Conservation (phyloP, 805 yeast genomes). For the Yarrowia yakushimensis region DNA sequence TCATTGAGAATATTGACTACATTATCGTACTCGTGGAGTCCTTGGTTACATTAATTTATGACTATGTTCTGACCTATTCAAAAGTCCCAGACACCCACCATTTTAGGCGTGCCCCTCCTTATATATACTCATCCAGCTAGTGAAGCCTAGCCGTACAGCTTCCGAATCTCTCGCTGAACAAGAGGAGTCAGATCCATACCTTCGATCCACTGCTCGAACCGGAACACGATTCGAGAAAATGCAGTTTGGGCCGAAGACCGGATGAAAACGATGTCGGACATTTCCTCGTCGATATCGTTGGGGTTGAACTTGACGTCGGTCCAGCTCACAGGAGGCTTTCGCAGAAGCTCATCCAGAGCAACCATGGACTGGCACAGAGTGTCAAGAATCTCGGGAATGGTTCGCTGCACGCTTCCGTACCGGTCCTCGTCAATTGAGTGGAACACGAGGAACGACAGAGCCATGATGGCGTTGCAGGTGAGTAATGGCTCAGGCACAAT, state of each 20-base stretch:
- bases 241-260: constrained; percentile 1
- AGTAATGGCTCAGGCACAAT: constrained; percentile 34
- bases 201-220: constrained; percentile 18
- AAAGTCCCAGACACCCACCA: neutral
- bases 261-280: constrained; percentile 4
- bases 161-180: neutral
- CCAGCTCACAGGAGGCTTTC: constrained; percentile 37
- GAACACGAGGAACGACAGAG: constrained; percentile 36
- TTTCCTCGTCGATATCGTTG: neutral
- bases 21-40: no score
- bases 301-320: constrained; percentile 33
- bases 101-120: no score
- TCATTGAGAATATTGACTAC: no score
- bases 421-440: constrained; percentile 40
- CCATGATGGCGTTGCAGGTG: constrained; percentile 35
- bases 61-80: neutral
- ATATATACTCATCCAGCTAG: neutral
- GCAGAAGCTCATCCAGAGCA: constrained; percentile 31
- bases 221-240: constrained; percentile 12
- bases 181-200: constrained; percentile 17
- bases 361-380: constrained; percentile 32
- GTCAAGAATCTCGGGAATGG: constrained; percentile 38
- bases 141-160: neutral
- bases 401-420: constrained; percentile 43
- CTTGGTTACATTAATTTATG: neutral